Base-by-base conservation (phyloP, 805 yeast species). In the Candida glaebosa region DNA sequence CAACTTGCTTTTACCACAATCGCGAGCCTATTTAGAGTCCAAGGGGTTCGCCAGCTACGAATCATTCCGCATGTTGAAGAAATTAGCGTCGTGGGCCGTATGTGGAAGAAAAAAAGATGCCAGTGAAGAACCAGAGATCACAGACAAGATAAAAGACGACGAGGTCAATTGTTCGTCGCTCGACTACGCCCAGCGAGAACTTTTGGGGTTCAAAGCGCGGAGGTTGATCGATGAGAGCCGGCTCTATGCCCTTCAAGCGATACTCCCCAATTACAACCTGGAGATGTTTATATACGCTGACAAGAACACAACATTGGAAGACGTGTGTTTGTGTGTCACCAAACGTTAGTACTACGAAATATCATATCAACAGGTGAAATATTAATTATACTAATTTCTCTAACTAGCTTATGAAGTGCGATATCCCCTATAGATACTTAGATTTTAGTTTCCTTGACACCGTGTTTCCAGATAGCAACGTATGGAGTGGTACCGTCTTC, bases 381-480 rank as follows among this genome's bases (percentile, higher is more conserved):
- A 22, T 22, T 22, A 22, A 22, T 28, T 28, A 28, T 28, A 28
- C 16, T 28, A 28, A 28, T 28, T 28, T 28, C 31, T 28, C 31
- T 28, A 28, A 28, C 31, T 28, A 28, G 31, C n/a, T 5, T 28
- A 28, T 28, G 14, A 28, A 28, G 31, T 28, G 14, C 9, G 31
- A 28, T 28, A 28, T 28, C 12, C 31, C 12, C 9, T 28, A 35
- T 24, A 12, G 22, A 18, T 34, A 41, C 65, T 84, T 89, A 91
- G 79, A 91, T 79, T 84, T 93, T 93, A 72, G 78, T 81, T 70
- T 81, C 87, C 60, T 69, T 76, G 57, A 87, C 82, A 81, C 99
- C 99, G 76, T 93, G 99, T 79, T 91, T 93, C 99, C 99, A 93
- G 84, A 90, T 83, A 54, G 90, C 88, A 64, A 91, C 93, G 77